Base-by-base conservation (phyloP, 331 rosid genomes). In the Quercus phellos region DNA sequence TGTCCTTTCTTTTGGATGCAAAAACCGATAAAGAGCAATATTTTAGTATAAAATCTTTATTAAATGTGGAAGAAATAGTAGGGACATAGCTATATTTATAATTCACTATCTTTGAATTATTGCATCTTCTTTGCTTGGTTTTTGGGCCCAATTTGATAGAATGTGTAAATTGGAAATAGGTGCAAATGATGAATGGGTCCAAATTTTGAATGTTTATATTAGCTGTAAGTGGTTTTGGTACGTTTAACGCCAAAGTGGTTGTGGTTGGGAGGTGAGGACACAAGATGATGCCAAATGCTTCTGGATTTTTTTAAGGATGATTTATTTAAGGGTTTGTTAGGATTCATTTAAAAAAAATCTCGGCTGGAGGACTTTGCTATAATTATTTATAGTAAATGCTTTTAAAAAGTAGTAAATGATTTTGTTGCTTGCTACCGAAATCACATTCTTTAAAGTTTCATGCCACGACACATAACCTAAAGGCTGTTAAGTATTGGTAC, bases 61-160 rank as follows among this genome's bases (percentile, higher is more conserved):
- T 27, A 18, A 58, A 17, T n/a, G 0, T 4, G n/a, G 34, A 4
- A 1, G 10, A 18, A 4, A 2, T 19, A 0, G 53, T 22, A 71
- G 71, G 1, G 53, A 64, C 42, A 56, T 73, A 6, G 68, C 66
- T 72, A 9, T 4, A 46, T 46, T 3, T 17, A 14, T 66, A 70
- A 60, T 70, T 71, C 35, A 27, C 42, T 85, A 26, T 56, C 13
- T 58, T 4, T 7, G 14, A 53, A 60, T 56, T 35, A 80, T 69
- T 51, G 77, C n/a, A 55, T 70, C 4, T 42, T 4, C 13, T 35
- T 7, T 68, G 35, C 68, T 56, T 58, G 78, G 84, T 85, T 82
- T 84, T 51, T 56, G 74, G 78, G 89, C 77, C 82, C 71, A 46
- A 77, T 76, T 85, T 85, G 77, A 78, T 42, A 2, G 51, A 12